phyloP scores from a whole-genome alignment of 331 rosid species.

The Dryas integrifolia region DNA sequence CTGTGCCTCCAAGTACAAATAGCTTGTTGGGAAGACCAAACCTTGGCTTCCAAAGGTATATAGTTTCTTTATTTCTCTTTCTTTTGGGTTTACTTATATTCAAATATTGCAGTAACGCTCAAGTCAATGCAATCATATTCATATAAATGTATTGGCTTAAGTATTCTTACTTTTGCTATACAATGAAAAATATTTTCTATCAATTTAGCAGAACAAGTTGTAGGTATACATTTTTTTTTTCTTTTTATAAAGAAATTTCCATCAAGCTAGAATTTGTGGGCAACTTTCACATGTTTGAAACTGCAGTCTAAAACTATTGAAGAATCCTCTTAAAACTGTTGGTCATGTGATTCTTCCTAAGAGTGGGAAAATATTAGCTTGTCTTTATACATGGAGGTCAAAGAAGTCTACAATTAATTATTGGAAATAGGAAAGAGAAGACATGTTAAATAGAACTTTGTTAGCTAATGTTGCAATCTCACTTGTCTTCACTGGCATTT shows the following conservation, averaged over 20 bases:
- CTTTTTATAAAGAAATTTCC: neutral
- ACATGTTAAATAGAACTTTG: neutral
- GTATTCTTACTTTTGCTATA: neutral
- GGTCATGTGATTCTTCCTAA: neutral
- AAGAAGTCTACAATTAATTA: neutral
- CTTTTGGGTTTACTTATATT: neutral
- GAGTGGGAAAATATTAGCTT: neutral
- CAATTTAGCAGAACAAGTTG: too few relatives aligned
- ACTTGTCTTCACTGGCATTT: neutral
- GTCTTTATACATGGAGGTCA: neutral
- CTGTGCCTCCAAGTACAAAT: slow-evolving; percentile 18
- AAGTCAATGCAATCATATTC: neutral
- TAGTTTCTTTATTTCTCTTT: neutral
- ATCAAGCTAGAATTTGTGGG: neutral
- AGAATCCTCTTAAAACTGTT: neutral
- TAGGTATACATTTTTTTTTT: neutral
- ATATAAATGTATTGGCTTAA: neutral
- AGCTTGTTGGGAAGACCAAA: slow-evolving; percentile 35
- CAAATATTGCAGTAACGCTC: neutral
- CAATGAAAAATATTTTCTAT: neutral
- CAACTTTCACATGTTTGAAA: neutral
- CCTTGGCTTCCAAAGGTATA: slow-evolving; percentile 32
- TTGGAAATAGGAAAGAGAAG: neutral
- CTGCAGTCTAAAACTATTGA: neutral
- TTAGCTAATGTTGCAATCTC: neutral